Evolutionary conservation across 495 filamentous ascomycete species (phyloP).

Genomic region (Schizothecium vesticola): DNA sequence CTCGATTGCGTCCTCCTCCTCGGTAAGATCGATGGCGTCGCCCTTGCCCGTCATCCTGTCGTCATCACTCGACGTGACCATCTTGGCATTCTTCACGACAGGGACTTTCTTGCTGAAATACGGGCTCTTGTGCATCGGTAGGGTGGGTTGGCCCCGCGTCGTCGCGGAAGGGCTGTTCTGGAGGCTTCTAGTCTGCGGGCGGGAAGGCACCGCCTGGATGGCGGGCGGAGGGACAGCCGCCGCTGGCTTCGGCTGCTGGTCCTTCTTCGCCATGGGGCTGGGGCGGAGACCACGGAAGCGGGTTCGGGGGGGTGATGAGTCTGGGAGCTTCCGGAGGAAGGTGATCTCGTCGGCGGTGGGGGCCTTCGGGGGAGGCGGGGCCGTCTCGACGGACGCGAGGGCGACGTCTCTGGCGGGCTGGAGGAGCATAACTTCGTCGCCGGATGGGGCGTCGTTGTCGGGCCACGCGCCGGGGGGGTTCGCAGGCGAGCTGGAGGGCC

Average conservation of each 20-base stretch:
- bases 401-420: neutral
- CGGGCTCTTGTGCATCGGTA: neutral
- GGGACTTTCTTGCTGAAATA: neutral
- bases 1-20: neutral
- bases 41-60: neutral
- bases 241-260: neutral
- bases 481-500: neutral
- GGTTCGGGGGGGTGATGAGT: neutral
- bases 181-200: neutral
- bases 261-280: neutral
- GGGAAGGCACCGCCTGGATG: neutral
- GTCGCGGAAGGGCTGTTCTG: neutral
- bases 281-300: neutral
- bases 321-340: neutral
- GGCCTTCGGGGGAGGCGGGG: neutral
- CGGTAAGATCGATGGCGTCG: constrained; percentile 6
- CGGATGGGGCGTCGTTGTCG: neutral
- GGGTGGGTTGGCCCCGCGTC: neutral
- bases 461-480: neutral
- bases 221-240: neutral
- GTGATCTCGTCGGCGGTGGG: neutral
- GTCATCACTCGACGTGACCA: neutral
- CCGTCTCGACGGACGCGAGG: neutral
- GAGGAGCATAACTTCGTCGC: constrained; percentile 8
- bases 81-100: neutral